Base-by-base conservation (phyloP, 106 monocot genomes). In the Platanthera guangdongensis region DNA sequence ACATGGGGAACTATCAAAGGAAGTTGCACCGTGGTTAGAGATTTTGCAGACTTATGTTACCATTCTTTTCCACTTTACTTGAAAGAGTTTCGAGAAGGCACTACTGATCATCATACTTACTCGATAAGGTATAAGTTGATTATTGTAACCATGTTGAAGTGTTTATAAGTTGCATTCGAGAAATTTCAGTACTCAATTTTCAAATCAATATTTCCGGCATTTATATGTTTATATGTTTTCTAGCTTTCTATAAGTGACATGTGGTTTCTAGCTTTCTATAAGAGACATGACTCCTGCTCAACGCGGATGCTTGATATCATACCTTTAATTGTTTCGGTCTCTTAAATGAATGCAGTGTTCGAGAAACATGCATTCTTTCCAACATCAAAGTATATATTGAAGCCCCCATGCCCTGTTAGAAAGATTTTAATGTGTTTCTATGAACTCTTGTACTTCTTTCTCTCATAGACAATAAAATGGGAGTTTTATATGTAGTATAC, bases 1-100 rank as follows among this genome's bases (percentile, higher is more conserved):
- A 96, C 95, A 78, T 93, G 89, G 90, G 88, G 90, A 39, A 96
- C 95, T 16, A 83, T 93, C 30, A 90, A 83, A 86, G 95, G 95
- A 52, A 93, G 95, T 79, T 96, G 93, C 78, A 96, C 90, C 0
- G 93, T 90, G 32, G 90, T 89, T 10, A 93, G 95, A 76, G 95
- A 96, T 85, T 96, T 96, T 79, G 87, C 88, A 6, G 95, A 96
- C 81, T 50, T 93, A 6, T 96, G 93, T 69, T 89, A 81, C 71
- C 93, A 96, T 60, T 96, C 95, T 6, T 87, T 84, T 65, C 93
- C 93, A 45, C 57, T 86, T 12, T 87, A 90, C 77, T 68, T 96
- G 70, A 93, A 96, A 80, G 95, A 93, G 60, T 78, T 96, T 67
- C 78, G 90, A 6, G 85, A 93, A 45, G 80, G 71, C 39, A 72